Conservation (phyloP, 768 basidiomycete species). For the Piloderma croceum region DNA sequence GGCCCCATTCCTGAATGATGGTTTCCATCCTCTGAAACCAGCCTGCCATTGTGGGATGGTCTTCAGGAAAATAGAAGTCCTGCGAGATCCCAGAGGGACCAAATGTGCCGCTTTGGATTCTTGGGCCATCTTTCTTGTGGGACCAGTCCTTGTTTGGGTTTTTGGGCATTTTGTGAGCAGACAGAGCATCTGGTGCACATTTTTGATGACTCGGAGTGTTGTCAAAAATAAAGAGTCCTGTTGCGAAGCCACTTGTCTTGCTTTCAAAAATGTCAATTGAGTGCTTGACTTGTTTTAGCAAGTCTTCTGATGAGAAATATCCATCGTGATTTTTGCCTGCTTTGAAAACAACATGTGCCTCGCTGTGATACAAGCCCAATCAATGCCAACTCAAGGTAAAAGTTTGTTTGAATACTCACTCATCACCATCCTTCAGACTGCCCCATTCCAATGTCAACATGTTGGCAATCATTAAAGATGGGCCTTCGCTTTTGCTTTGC, state of each 20-base stretch:
- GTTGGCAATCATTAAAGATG: conserved; percentile 31
- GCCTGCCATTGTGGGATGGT: conserved; percentile 13
- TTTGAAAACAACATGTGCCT: conserved; percentile 18
- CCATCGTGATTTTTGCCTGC: conserved; percentile 30
- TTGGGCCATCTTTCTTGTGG: too few species aligned
- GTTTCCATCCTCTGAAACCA: conserved; percentile 18
- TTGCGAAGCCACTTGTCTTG: conserved; percentile 18
- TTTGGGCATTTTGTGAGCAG: conserved; percentile 22
- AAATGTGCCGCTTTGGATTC: too few species aligned
- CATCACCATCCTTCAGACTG: conserved; percentile 13
- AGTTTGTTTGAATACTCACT: conserved; percentile 15
- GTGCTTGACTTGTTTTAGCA: conserved; percentile 19
- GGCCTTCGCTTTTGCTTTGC: conserved; percentile 30
- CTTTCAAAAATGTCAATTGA: conserved; percentile 30
- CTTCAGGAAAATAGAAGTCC: conserved; percentile 10
- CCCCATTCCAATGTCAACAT: conserved; percentile 30
- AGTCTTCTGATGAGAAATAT: conserved; percentile 22
- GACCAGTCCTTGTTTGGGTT: conserved; percentile 9
- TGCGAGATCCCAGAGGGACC: too few species aligned
- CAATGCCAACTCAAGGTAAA: too few species aligned
- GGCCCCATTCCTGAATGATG: too few species aligned
- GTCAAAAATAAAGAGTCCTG: conserved; percentile 25
- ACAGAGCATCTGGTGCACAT: conserved; percentile 19
- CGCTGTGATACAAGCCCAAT: too few species aligned
- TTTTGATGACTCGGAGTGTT: conserved; percentile 24